Percentiles rank a stretch among this genome's conserved stretches.
Conservation (phyloP, 148 eudicot species). For the Bassia scoparia region DNA sequence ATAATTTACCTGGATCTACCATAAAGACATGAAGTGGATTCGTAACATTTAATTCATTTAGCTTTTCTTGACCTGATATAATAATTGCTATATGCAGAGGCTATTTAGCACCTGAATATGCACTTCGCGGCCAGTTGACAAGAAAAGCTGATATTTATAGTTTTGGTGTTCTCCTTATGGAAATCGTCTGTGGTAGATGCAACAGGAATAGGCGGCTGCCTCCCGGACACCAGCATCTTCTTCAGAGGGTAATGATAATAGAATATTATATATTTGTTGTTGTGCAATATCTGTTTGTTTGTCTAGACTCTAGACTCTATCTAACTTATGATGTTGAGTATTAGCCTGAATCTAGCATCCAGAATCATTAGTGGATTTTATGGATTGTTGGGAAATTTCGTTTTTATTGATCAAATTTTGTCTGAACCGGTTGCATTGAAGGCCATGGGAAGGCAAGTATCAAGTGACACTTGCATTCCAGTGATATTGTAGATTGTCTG, state of each 20-base stretch:
- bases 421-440: neutral
- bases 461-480: too few species aligned
- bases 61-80: neutral
- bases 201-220: slow-evolving; percentile 48
- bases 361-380: neutral
- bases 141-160: slow-evolving; percentile 84
- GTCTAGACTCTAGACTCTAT: neutral
- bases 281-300: neutral
- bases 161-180: slow-evolving; percentile 83
- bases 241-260: slow-evolving; percentile 52
- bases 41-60: neutral
- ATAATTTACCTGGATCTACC: neutral
- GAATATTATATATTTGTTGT: neutral
- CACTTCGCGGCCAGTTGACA: slow-evolving; percentile 66
- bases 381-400: neutral
- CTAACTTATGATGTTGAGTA: neutral
- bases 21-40: neutral
- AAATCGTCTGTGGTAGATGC: slow-evolving; percentile 77
- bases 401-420: neutral
- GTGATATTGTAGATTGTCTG: too few species aligned
- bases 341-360: neutral
- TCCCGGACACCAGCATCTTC: slow-evolving; percentile 54
- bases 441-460: too few species aligned
- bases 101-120: slow-evolving; percentile 94
- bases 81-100: slow-evolving; percentile 49